Percentiles rank a stretch among this genome's conserved stretches.
These are phyloP conservation scores for Lolium perenne DNA, from an alignment of 176 grass and related monocot species.

Conservation along the genomic window DNA sequence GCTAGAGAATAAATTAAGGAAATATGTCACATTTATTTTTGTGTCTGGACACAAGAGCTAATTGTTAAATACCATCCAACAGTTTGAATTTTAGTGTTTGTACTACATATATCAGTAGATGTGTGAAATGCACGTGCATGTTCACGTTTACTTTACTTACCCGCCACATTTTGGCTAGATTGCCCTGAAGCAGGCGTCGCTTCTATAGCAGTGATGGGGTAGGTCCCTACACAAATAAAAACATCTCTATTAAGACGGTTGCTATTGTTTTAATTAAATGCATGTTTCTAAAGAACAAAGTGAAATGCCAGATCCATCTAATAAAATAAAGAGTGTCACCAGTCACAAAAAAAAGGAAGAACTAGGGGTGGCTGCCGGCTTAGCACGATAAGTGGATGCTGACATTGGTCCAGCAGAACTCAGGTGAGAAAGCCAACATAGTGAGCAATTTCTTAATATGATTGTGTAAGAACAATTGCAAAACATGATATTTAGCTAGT, in stretches of 20 bases:
- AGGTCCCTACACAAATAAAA: neutral
- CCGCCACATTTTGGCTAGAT: neutral
- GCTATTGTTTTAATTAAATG: neutral
- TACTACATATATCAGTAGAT: too few species aligned
- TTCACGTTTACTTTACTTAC: too few species aligned
- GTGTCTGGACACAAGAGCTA: too few species aligned
- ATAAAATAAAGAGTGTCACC: neutral
- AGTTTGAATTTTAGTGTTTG: too few species aligned
- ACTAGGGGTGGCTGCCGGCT: neutral
- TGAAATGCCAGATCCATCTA: neutral
- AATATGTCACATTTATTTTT: too few species aligned
- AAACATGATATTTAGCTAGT: neutral
- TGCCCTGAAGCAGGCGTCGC: neutral
- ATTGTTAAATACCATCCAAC: too few species aligned
- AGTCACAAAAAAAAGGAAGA: neutral
- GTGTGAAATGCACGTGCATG: too few species aligned
- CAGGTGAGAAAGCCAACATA: neutral
- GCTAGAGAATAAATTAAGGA: too few species aligned
- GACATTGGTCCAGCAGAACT: neutral
- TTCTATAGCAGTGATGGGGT: neutral
- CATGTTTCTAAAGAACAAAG: neutral
- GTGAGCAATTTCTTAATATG: neutral
- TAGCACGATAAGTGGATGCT: neutral
- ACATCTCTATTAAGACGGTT: neutral
- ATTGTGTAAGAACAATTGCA: neutral